Evolutionary conservation across 306 rosid species (phyloP).

Genomic region (Glycine latifolia): DNA sequence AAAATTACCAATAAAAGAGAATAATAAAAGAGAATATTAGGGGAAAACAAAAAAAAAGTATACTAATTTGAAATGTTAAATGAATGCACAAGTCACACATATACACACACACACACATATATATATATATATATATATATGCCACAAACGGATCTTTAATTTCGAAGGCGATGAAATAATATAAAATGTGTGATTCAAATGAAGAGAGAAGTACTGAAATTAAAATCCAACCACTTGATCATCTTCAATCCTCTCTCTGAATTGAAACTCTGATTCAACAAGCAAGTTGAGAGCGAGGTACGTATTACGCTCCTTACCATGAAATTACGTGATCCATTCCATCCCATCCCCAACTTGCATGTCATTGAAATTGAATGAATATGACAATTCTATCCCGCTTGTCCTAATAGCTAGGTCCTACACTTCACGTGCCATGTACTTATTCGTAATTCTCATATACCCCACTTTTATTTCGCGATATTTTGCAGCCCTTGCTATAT

Average conservation of each 20-base stretch:
- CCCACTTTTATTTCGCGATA: slow-evolving; percentile 31
- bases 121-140: too few relatives aligned
- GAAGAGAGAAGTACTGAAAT: slow-evolving; percentile 8
- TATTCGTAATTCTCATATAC: slow-evolving; percentile 33
- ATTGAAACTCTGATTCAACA: not conserved
- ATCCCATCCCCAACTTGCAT: slow-evolving; percentile 23
- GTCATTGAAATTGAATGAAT: slow-evolving; percentile 46
- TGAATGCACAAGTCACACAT: too few relatives aligned
- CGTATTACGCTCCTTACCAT: slow-evolving; percentile 23
- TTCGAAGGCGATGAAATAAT: not conserved
- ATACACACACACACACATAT: too few relatives aligned
- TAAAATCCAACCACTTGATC: slow-evolving; percentile 35
- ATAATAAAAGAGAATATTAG: too few relatives aligned
- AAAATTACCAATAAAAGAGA: too few relatives aligned
- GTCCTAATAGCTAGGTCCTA: slow-evolving; percentile 43
- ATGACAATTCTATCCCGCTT: slow-evolving; percentile 46
- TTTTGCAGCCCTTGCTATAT: slow-evolving; percentile 39
- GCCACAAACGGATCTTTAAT: not conserved
- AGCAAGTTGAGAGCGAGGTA: slow-evolving; percentile 24
- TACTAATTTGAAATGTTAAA: too few relatives aligned
- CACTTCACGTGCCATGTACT: slow-evolving; percentile 53
- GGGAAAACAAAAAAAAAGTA: too few relatives aligned
- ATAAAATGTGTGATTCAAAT: slow-evolving; percentile 9
- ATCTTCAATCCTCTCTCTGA: not conserved
- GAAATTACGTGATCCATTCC: slow-evolving; percentile 41